phyloP scores from a whole-genome alignment of 1,139 yeast genomes.

The Candida labiduridarum region DNA sequence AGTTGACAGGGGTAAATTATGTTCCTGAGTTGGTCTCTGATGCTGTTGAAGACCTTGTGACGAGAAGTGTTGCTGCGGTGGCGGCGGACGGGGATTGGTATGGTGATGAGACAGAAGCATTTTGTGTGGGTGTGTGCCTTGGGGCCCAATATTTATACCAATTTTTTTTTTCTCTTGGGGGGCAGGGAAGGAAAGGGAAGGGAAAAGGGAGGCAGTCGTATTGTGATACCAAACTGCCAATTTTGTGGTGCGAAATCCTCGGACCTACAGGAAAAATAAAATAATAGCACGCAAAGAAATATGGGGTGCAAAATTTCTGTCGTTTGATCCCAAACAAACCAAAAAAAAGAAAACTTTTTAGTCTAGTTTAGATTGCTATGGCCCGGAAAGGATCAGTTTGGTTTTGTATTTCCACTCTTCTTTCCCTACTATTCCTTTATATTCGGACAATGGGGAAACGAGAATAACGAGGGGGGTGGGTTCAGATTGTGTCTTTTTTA shows the following conservation, averaged over 20 bases:
- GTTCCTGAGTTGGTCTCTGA: not conserved
- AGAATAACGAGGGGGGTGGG: not conserved
- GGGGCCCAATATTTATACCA: slow-evolving; percentile 1
- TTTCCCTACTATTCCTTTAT: not conserved
- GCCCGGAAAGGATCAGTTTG: not conserved
- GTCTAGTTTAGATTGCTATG: not conserved
- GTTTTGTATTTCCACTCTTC: not conserved
- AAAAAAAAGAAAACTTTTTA: not conserved
- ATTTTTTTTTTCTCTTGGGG: not conserved
- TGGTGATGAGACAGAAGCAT: not conserved
- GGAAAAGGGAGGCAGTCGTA: not conserved
- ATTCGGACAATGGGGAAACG: not conserved
- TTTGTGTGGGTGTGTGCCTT: slow-evolving; percentile 1
- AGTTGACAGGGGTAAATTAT: not conserved
- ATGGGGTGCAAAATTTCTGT: slow-evolving; percentile 1
- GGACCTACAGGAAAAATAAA: slow-evolving; percentile 2
- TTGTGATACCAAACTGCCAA: not conserved
- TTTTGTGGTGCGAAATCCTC: slow-evolving; percentile 2
- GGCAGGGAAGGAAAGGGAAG: not conserved
- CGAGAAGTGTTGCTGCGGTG: not conserved
- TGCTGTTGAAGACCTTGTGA: not conserved
- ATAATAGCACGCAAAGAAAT: not conserved
- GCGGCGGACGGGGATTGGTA: not conserved
- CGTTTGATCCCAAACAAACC: not conserved
- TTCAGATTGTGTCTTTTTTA: not conserved